A percentile compares a stretch with the other conserved stretches of the same genome.
phyloP scores from a whole-genome alignment of 2,329 filamentous ascomycete species.

The Scedosporium apiospermum region DNA sequence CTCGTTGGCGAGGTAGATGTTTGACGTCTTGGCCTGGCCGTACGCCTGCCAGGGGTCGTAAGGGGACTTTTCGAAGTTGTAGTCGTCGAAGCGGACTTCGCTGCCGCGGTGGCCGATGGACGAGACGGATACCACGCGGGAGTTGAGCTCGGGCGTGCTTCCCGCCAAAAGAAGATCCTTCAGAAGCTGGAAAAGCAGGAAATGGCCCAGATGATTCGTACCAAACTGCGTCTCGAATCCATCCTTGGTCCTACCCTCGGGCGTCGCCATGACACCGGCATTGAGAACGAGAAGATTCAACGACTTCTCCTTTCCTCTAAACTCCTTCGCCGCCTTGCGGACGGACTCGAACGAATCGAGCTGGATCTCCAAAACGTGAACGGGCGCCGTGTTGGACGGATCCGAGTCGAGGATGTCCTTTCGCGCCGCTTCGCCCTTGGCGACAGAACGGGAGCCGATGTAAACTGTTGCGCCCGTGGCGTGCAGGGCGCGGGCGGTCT shows the following conservation, averaged over 20 bases:
- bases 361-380: neutral
- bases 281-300: slow-evolving; percentile 15
- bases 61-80: slow-evolving; percentile 13
- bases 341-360: slow-evolving; percentile 17
- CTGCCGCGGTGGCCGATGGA: slow-evolving; percentile 29
- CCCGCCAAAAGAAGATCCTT: slow-evolving; percentile 29
- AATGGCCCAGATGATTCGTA: slow-evolving; percentile 43
- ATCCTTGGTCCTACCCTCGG: slow-evolving; percentile 11
- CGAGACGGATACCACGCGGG: slow-evolving; percentile 36
- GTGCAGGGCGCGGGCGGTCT: slow-evolving; percentile 32
- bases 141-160: slow-evolving; percentile 26
- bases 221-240: slow-evolving; percentile 33
- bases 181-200: slow-evolving; percentile 41
- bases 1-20: slow-evolving; percentile 39
- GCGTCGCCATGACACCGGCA: slow-evolving; percentile 13
- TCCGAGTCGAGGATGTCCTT: slow-evolving; percentile 9
- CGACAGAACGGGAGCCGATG: slow-evolving; percentile 15
- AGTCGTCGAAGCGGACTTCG: slow-evolving; percentile 26
- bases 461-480: slow-evolving; percentile 21
- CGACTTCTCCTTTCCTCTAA: slow-evolving; percentile 12
- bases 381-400: neutral
- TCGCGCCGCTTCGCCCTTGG: slow-evolving; percentile 14
- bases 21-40: slow-evolving; percentile 39
- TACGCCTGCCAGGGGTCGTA: slow-evolving; percentile 31
- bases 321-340: slow-evolving; percentile 12